A percentile compares a stretch with the other conserved stretches of the same genome.
These are phyloP conservation scores for Epicoccum sorghinum DNA, from an alignment of 2,329 filamentous ascomycete genomes.

Conservation along the genomic window DNA sequence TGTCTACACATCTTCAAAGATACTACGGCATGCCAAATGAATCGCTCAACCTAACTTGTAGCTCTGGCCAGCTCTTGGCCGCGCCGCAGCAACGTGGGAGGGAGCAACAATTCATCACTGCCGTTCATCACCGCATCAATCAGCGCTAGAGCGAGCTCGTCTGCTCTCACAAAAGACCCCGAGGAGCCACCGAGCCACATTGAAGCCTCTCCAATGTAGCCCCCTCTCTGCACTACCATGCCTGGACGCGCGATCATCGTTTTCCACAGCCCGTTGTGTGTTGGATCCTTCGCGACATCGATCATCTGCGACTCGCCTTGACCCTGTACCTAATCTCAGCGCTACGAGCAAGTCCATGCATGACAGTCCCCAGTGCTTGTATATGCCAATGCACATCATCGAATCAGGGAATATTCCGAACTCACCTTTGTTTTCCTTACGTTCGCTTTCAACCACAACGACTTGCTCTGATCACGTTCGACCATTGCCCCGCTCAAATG, in stretches of 20 bases:
- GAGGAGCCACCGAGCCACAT: constrained; percentile 20
- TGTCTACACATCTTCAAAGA: background rate
- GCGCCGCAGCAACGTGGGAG: constrained; percentile 7
- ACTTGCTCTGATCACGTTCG: constrained; percentile 20
- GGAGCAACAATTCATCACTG: constrained; percentile 19
- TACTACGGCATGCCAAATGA: background rate
- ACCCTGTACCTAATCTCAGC: constrained; percentile 7
- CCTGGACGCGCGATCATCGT: constrained; percentile 23
- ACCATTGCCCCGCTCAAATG: constrained; percentile 20
- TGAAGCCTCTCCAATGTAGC: constrained; percentile 12
- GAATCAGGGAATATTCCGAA: background rate
- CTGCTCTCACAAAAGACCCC: constrained; percentile 24
- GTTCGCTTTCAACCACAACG: constrained; percentile 17
- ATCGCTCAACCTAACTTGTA: background rate
- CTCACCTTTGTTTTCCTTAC: constrained; percentile 22
- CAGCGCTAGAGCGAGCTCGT: constrained; percentile 25
- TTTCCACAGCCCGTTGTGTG: constrained; percentile 16
- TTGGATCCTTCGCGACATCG: constrained; percentile 14
- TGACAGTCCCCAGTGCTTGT: background rate
- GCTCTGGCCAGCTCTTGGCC: constrained; percentile 11
- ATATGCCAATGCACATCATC: background rate
- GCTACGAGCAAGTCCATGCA: background rate
- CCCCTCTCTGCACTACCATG: constrained; percentile 17
- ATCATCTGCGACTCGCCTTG: constrained; percentile 23
- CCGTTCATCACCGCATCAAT: constrained; percentile 19